These are phyloP conservation scores for Trematosphaeria pertusa DNA, from an alignment of 2,329 filamentous ascomycete genomes.

Conservation along the genomic window DNA sequence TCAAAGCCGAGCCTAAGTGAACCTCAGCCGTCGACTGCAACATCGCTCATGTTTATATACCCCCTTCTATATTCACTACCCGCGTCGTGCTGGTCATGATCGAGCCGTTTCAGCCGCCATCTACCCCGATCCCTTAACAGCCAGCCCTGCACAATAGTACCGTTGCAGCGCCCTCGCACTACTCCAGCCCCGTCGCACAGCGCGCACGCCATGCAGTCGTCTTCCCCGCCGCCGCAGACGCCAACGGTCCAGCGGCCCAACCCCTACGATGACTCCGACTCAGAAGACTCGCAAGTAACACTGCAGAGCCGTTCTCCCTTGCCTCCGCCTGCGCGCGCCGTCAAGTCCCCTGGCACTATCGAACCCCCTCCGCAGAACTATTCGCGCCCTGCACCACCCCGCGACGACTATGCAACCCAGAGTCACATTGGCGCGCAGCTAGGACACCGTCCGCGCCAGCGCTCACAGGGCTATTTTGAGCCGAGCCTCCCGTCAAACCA, in stretches of 20 bases:
- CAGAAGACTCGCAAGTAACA: conserved; percentile 50
- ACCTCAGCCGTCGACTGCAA: conserved; percentile 4
- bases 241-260: conserved; percentile 35
- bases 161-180: conserved; percentile 3
- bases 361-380: conserved; percentile 43
- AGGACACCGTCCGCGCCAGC: conserved; percentile 69
- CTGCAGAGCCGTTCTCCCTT: conserved; percentile 50
- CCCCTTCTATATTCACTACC: conserved; percentile 5
- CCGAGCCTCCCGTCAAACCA: conserved; percentile 70
- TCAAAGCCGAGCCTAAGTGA: not conserved
- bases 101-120: not conserved
- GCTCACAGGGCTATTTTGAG: conserved; percentile 79
- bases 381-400: conserved; percentile 46
- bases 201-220: conserved; percentile 35
- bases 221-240: conserved; percentile 42
- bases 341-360: conserved; percentile 35
- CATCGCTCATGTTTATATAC: not conserved
- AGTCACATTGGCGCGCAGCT: conserved; percentile 42
- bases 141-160: conserved; percentile 14
- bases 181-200: conserved; percentile 8
- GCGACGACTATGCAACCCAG: conserved; percentile 44
- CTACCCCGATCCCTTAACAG: conserved; percentile 13
- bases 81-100: conserved; percentile 35
- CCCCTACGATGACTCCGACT: conserved; percentile 43
- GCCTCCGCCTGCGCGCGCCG: conserved; percentile 34